Percentiles rank a stretch among this genome's conserved stretches.
These are phyloP conservation scores for Colletotrichum karsti DNA, from an alignment of 2,329 filamentous ascomycete genomes.

Conservation along the genomic window DNA sequence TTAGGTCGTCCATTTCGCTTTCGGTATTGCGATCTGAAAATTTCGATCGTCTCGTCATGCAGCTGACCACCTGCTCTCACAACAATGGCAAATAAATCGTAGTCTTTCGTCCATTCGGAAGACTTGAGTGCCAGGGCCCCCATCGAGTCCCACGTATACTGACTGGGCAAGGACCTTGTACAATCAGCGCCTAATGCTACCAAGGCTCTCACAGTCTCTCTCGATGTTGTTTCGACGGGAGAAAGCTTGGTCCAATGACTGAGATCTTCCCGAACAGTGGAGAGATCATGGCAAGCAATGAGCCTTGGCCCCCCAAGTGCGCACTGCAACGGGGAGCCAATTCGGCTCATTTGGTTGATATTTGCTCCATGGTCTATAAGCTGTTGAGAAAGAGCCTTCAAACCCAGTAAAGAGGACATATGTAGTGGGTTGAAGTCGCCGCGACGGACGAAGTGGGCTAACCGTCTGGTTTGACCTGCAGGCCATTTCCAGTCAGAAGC, in stretches of 20 bases:
- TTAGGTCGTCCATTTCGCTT: background rate
- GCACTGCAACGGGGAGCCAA: slow-evolving; percentile 12
- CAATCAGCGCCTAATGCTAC: background rate
- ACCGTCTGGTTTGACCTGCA: background rate
- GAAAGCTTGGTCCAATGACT: background rate
- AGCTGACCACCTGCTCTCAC: background rate
- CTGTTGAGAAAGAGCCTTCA: background rate
- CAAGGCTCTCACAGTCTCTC: background rate
- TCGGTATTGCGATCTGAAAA: background rate
- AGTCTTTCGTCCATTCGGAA: background rate
- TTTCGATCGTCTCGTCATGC: background rate
- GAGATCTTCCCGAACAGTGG: background rate
- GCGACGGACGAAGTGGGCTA: slow-evolving; percentile 39
- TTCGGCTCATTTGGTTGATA: background rate
- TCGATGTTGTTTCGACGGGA: background rate
- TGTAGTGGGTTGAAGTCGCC: slow-evolving; percentile 9
- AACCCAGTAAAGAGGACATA: background rate
- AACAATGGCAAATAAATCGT: background rate
- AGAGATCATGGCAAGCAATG: background rate
- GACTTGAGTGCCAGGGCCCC: background rate
- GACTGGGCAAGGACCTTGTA: background rate
- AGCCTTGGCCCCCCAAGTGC: background rate
- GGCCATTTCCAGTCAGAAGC: background rate
- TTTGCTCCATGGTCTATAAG: background rate
- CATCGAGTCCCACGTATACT: background rate